Evolutionary conservation across 1,139 yeast species (phyloP).

Genomic region (Yamadazyma mexicana): DNA sequence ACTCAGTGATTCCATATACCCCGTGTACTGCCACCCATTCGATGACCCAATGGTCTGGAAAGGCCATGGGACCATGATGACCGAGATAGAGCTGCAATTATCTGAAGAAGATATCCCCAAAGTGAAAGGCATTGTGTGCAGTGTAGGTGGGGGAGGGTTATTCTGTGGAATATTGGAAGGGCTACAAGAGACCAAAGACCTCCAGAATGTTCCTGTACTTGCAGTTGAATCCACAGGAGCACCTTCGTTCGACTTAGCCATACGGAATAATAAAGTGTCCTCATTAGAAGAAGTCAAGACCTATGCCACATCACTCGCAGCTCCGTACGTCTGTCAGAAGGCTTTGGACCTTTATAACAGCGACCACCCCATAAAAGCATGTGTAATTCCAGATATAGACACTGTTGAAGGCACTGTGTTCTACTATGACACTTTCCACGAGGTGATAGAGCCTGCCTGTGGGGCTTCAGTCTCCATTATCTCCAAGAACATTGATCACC

Average conservation of each 20-base stretch:
- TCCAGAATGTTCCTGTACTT: constrained; percentile 42
- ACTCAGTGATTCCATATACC: constrained; percentile 25
- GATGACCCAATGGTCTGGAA: constrained; percentile 65
- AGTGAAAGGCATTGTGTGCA: constrained; percentile 61
- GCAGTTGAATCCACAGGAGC: constrained; percentile 64
- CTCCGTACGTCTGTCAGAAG: constrained; percentile 51
- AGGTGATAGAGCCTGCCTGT: constrained; percentile 72
- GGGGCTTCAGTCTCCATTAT: constrained; percentile 65
- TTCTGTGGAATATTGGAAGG: constrained; percentile 65
- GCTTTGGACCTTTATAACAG: constrained; percentile 39
- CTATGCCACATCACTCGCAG: constrained; percentile 62
- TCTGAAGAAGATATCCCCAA: constrained; percentile 19
- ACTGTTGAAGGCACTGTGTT: constrained; percentile 52
- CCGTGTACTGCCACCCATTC: constrained; percentile 72
- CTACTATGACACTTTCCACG: constrained; percentile 49
- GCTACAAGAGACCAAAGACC: constrained; percentile 29
- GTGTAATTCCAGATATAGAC: constrained; percentile 50
- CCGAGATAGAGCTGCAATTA: constrained; percentile 53
- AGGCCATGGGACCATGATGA: constrained; percentile 62
- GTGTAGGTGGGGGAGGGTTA: constrained; percentile 78
- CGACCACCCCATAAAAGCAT: constrained; percentile 25
- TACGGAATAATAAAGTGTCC: constrained; percentile 46
- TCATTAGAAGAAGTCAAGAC: constrained; percentile 48
- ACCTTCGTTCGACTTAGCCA: constrained; percentile 53
- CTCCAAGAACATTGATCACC: constrained; percentile 36